These are phyloP conservation scores for Nasturtium officinale DNA, from an alignment of 345 rosid species.

Conservation along the genomic window DNA sequence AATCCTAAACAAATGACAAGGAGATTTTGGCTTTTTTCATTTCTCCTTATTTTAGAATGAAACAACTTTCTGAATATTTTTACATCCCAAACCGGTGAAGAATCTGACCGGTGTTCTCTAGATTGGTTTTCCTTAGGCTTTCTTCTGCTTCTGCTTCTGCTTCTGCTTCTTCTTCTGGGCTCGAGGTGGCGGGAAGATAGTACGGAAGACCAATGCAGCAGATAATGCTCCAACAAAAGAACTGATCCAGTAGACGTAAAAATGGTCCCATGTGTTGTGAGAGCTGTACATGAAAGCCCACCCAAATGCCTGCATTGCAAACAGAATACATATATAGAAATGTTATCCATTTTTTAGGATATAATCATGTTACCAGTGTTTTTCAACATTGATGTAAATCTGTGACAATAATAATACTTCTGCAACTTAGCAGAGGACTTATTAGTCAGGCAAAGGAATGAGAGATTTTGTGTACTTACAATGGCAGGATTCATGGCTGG, in stretches of 20 bases:
- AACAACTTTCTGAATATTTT: conserved; percentile 18
- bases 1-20: conserved; percentile 28
- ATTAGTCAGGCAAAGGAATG: background rate
- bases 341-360: background rate
- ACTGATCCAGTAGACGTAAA: conserved; percentile 94
- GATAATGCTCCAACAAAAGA: conserved; percentile 81
- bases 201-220: conserved; percentile 81
- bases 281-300: conserved; percentile 84
- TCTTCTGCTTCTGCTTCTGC: conserved; percentile 72
- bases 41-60: conserved; percentile 27
- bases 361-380: background rate
- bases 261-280: conserved; percentile 94
- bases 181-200: conserved; percentile 56
- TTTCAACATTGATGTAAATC: background rate
- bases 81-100: conserved; percentile 27
- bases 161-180: conserved; percentile 51
- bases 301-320: conserved; percentile 77
- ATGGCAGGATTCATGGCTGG: conserved; percentile 99
- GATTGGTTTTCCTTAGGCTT: conserved; percentile 45
- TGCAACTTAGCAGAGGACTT: background rate
- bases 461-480: conserved; percentile 55
- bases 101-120: background rate
- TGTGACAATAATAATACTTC: background rate
- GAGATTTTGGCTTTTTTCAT: background rate
- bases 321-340: conserved; percentile 6